A percentile compares a stretch with the other conserved stretches of the same genome.
phyloP scores from a whole-genome alignment of 2,329 filamentous ascomycete genomes.

The Periconia macrospinosa region DNA sequence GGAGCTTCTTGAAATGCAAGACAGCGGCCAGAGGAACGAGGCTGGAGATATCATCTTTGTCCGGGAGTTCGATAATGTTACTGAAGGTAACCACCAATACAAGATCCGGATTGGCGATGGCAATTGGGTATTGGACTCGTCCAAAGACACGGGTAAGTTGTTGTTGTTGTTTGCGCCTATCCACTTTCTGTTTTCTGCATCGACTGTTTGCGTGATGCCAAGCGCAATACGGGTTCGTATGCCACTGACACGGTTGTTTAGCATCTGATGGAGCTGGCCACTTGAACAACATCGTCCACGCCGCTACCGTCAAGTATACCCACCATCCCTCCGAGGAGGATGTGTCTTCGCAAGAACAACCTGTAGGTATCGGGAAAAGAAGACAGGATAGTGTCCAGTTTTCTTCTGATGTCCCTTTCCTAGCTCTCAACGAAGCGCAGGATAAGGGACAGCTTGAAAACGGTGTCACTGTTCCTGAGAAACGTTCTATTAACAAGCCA shows the following conservation, averaged over 20 bases:
- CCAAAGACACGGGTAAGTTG: constrained; percentile 60
- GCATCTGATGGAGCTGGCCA: constrained; percentile 57
- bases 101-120: constrained; percentile 70
- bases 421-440: not conserved
- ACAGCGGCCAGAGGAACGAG: constrained; percentile 48
- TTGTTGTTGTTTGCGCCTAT: not conserved
- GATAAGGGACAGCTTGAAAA: not conserved
- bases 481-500: not conserved
- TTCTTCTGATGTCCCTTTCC: not conserved
- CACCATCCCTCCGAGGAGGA: constrained; percentile 13
- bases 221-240: not conserved
- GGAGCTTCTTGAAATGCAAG: constrained; percentile 67
- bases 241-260: constrained; percentile 28
- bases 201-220: not conserved
- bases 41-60: constrained; percentile 61
- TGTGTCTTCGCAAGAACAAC: not conserved
- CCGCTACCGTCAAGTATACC: constrained; percentile 19
- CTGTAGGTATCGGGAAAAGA: not conserved
- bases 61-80: constrained; percentile 57
- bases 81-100: constrained; percentile 68
- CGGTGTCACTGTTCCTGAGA: not conserved
- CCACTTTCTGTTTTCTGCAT: no score
- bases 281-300: constrained; percentile 55
- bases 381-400: not conserved
- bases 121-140: constrained; percentile 69